Conservation (phyloP, 331 rosid genomes). For the Quercus lobata region DNA sequence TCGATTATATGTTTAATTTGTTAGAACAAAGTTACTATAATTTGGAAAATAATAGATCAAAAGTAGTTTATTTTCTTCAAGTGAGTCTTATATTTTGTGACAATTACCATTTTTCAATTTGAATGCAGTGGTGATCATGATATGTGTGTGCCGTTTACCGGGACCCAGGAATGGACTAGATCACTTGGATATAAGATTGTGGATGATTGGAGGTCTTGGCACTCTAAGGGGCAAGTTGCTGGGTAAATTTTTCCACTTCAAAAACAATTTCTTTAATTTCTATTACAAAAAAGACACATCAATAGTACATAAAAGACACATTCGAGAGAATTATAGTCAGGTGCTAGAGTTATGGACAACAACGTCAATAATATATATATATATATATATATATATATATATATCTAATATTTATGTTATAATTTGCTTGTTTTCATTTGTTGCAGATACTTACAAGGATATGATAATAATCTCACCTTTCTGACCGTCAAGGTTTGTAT, state of each 20-base stretch:
- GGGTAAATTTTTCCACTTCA: constrained; percentile 21
- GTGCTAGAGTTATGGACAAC: no score
- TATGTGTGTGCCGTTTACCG: constrained; percentile 57
- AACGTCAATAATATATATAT: no score
- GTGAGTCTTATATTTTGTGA: background rate
- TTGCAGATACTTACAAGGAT: constrained; percentile 43
- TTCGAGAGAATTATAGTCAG: no score
- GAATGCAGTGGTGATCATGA: constrained; percentile 56
- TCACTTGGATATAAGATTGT: constrained; percentile 41
- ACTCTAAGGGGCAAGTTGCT: constrained; percentile 33
- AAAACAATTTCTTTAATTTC: no score
- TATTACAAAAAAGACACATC: background rate
- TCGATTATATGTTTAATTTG: no score
- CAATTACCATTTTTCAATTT: background rate
- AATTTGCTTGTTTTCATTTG: no score
- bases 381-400: no score
- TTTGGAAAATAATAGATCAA: no score
- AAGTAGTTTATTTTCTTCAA: no score
- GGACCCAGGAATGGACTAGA: constrained; percentile 49
- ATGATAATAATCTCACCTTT: constrained; percentile 35
- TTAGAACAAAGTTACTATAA: no score
- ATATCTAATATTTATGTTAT: no score
- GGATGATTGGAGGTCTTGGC: constrained; percentile 50
- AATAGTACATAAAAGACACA: no score
- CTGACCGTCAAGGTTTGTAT: constrained; percentile 42